Evolutionary conservation across 2,329 filamentous ascomycete species (phyloP).

Genomic region (Phialophora macrospora): DNA sequence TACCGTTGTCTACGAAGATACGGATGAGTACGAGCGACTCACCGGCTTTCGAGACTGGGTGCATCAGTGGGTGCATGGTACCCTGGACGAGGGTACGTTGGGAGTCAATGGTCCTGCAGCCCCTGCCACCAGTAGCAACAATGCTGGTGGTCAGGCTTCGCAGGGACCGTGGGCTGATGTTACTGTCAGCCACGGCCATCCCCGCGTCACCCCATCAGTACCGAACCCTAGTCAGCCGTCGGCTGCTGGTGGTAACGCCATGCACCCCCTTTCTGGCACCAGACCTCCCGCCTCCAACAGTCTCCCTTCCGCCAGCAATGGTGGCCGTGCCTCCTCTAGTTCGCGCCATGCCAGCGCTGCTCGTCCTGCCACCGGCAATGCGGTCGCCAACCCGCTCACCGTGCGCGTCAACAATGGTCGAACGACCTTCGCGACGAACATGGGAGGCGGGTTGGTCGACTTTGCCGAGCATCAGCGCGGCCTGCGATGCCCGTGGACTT

Average conservation of each 20-base stretch:
- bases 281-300: neutral
- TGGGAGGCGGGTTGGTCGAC: neutral
- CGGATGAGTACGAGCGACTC: neutral
- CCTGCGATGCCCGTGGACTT: neutral
- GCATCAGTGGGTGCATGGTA: neutral
- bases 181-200: neutral
- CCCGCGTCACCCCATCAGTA: neutral
- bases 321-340: neutral
- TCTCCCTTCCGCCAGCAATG: neutral
- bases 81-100: neutral
- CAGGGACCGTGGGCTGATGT: neutral
- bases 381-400: neutral
- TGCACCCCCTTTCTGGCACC: neutral
- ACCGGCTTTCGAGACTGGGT: neutral
- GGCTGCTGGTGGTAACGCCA: neutral
- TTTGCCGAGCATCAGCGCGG: slow-evolving; percentile 5
- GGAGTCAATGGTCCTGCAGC: neutral
- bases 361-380: neutral
- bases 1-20: neutral
- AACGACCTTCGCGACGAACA: neutral
- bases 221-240: neutral
- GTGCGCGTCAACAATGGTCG: neutral
- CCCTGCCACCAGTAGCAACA: neutral
- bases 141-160: neutral
- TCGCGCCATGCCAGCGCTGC: neutral